Evolutionary conservation across 768 basidiomycete genomes (phyloP).

Genomic region (Lactifluus rugatus): DNA sequence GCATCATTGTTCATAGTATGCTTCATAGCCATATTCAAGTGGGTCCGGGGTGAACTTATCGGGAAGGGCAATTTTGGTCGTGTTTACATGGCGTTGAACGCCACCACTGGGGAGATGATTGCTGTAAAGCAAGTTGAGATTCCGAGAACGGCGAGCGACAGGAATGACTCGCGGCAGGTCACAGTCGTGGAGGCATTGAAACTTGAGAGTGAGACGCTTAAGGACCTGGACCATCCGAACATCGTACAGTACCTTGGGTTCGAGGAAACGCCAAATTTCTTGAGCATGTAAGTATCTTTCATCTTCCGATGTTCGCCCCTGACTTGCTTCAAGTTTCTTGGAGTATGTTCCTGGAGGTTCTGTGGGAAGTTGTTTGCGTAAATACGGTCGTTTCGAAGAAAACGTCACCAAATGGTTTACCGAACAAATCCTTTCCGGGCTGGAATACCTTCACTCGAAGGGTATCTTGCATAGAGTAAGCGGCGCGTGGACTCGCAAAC

Average conservation of each 20-base stretch:
- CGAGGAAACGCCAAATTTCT: conserved; percentile 76
- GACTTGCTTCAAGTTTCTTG: conserved; percentile 57
- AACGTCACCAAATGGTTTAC: conserved; percentile 90
- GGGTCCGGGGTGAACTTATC: conserved; percentile 96
- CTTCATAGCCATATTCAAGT: conserved; percentile 77
- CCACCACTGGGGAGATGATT: conserved; percentile 96
- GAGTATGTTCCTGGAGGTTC: conserved; percentile 99
- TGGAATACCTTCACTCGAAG: conserved; percentile 87
- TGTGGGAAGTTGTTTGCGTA: conserved; percentile 79
- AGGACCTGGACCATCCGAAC: conserved; percentile 93
- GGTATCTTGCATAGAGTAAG: conserved; percentile 87
- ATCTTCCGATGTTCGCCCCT: neutral
- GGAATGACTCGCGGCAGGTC: conserved; percentile 74
- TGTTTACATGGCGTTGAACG: conserved; percentile 93
- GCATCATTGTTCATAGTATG: conserved; percentile 4
- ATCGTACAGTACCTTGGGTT: conserved; percentile 97
- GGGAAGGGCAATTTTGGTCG: conserved; percentile 95
- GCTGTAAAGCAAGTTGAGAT: conserved; percentile 99
- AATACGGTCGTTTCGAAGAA: conserved; percentile 89
- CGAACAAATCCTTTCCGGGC: conserved; percentile 78
- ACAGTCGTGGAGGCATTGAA: conserved; percentile 87
- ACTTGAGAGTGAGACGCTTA: conserved; percentile 91
- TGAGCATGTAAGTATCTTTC: conserved; percentile 72
- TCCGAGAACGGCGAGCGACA: conserved; percentile 85
- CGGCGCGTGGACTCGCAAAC: conserved; percentile 3